Conservation (phyloP, 139 green algal species). For the Pleodorina starrii region DNA sequence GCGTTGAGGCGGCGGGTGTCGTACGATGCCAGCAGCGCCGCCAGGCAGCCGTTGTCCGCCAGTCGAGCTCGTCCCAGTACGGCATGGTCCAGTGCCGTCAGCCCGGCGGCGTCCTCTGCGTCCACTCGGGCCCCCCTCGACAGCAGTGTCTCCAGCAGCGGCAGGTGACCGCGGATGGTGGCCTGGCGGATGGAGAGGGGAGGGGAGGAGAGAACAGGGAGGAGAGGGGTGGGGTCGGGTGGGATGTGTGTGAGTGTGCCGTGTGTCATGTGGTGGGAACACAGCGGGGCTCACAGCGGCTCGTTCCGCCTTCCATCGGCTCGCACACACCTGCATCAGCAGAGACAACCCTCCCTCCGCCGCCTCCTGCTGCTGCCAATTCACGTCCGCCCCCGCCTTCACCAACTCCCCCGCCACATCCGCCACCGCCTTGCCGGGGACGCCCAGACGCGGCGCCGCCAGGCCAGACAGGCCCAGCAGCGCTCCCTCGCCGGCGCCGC, state of each 20-base stretch:
- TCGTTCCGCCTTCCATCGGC: no score
- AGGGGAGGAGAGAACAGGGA: no score
- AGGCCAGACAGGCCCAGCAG: neutral
- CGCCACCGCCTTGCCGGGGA: neutral
- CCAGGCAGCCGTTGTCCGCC: neutral
- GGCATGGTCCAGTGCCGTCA: slow-evolving; percentile 19
- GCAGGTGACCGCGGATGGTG: neutral
- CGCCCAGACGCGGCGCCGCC: neutral
- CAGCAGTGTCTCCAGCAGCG: slow-evolving; percentile 34
- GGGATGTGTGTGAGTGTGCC: no score
- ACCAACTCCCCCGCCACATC: neutral
- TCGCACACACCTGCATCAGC: slow-evolving; percentile 34
- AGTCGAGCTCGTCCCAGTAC: neutral
- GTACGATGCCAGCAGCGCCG: slow-evolving; percentile 1
- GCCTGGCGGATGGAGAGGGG: neutral
- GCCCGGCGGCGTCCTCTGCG: slow-evolving; percentile 8
- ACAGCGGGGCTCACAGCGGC: no score
- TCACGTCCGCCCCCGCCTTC: slow-evolving; percentile 33
- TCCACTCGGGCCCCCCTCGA: slow-evolving; percentile 5
- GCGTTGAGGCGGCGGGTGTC: slow-evolving; percentile 25
- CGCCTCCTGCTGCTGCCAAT: neutral
- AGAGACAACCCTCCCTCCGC: neutral
- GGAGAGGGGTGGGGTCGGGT: no score
- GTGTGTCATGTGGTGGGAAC: no score
- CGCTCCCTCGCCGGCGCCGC: neutral